Percentiles rank a stretch among this genome's conserved stretches.
Conservation (phyloP, 106 monocot genomes). For the Cymbidium sinense region DNA sequence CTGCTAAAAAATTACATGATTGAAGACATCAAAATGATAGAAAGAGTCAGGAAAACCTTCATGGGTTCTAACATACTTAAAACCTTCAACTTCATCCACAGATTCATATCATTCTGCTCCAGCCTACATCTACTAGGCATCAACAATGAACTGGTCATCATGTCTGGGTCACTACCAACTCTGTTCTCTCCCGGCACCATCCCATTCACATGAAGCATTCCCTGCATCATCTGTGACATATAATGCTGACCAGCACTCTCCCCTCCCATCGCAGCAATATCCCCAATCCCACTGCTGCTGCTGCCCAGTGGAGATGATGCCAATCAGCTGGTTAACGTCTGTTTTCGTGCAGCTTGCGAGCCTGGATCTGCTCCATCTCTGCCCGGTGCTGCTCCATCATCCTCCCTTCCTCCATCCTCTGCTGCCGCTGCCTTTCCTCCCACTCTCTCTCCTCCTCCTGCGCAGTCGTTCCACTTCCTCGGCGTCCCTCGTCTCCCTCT, state of each 20-base stretch:
- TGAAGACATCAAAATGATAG: neutral
- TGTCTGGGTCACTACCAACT: slow-evolving; percentile 24
- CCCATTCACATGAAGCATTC: slow-evolving; percentile 37
- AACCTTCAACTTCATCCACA: neutral
- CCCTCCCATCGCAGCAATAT: neutral
- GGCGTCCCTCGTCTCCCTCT: neutral
- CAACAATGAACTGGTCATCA: slow-evolving; percentile 60
- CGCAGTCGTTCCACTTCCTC: slow-evolving; percentile 1
- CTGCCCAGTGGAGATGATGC: slow-evolving; percentile 29
- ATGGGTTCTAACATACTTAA: neutral
- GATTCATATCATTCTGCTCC: neutral
- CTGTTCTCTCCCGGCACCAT: slow-evolving; percentile 36
- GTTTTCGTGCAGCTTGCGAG: slow-evolving; percentile 37
- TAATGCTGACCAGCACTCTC: slow-evolving; percentile 12
- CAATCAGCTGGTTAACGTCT: slow-evolving; percentile 32
- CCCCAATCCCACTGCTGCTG: slow-evolving; percentile 6
- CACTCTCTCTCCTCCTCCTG: slow-evolving; percentile 24
- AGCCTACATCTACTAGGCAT: slow-evolving; percentile 10
- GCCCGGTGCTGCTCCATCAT: slow-evolving; percentile 38
- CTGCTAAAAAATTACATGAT: neutral
- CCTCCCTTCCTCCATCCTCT: slow-evolving; percentile 28
- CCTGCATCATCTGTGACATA: slow-evolving; percentile 40
- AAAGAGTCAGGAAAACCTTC: neutral
- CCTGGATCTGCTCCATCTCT: slow-evolving; percentile 52
- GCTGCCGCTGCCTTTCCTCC: slow-evolving; percentile 31